Evolutionary conservation across 192 early-diverging fungal species (phyloP).

Genomic region (Glomus cerebriforme): DNA sequence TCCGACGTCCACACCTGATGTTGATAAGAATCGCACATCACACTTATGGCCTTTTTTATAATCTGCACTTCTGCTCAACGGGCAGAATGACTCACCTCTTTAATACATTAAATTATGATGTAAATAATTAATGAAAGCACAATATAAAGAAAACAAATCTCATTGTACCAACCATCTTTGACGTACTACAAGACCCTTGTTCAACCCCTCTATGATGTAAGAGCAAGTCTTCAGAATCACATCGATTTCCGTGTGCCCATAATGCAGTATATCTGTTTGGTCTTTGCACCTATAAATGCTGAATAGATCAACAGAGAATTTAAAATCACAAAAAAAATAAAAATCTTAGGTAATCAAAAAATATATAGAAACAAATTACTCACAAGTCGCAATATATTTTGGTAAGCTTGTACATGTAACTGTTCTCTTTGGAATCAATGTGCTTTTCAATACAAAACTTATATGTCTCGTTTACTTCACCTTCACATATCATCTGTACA

Average conservation of each 20-base stretch:
- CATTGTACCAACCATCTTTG: conserved; percentile 33
- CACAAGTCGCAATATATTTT: conserved; percentile 34
- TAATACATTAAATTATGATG: conserved; percentile 28
- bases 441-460: conserved; percentile 23
- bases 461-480: conserved; percentile 17
- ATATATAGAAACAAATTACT: conserved; percentile 24
- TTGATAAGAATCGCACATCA: conserved; percentile 24
- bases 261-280: conserved; percentile 23
- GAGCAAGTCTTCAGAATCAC: conserved; percentile 31
- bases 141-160: conserved; percentile 23
- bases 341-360: conserved; percentile 13
- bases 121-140: conserved; percentile 11
- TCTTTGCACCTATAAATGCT: conserved; percentile 28
- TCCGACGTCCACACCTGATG: conserved; percentile 22
- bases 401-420: conserved; percentile 26
- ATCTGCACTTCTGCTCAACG: conserved; percentile 8
- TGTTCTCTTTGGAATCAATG: conserved; percentile 24
- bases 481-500: conserved; percentile 23
- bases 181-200: conserved; percentile 20
- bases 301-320: conserved; percentile 6
- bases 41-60: conserved; percentile 20
- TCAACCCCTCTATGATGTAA: conserved; percentile 32
- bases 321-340: conserved; percentile 29
- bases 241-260: conserved; percentile 29
- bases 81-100: conserved; percentile 27